A percentile compares a stretch with the other conserved stretches of the same genome.
Conservation (phyloP, 192 early-diverging fungal species). For the Coemansia sp. region DNA sequence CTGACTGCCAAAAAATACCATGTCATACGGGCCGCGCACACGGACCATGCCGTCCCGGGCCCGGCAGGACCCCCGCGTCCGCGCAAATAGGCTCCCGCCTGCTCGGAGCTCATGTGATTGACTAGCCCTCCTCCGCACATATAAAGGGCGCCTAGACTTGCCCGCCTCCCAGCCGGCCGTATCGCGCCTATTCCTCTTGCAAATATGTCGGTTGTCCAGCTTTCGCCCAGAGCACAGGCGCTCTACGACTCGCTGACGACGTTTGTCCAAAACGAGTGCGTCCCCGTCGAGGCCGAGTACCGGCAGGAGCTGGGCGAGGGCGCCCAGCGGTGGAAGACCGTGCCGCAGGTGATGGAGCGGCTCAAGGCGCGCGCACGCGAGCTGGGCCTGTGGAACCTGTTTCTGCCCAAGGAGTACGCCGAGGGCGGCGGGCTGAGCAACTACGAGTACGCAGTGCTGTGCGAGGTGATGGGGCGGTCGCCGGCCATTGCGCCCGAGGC, state of each 20-base stretch:
- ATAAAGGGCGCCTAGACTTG: too few species aligned
- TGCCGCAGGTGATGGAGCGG: conserved; percentile 81
- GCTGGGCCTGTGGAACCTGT: conserved; percentile 96
- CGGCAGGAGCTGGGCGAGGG: conserved; percentile 65
- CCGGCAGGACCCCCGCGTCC: too few species aligned
- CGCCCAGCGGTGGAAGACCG: conserved; percentile 74
- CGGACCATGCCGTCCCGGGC: too few species aligned
- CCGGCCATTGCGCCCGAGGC: conserved; percentile 84
- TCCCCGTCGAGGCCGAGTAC: conserved; percentile 82
- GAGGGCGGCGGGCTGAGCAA: conserved; percentile 87
- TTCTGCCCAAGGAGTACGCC: conserved; percentile 71
- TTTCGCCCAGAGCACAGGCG: conserved; percentile 41
- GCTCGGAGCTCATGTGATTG: too few species aligned
- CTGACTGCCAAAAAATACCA: too few species aligned
- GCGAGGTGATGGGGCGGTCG: conserved; percentile 82
- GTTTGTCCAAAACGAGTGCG: conserved; percentile 77
- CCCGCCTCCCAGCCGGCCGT: too few species aligned
- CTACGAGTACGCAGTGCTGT: conserved; percentile 89
- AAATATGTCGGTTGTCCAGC: conserved; percentile 29
- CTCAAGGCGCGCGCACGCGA: conserved; percentile 81
- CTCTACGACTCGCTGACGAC: conserved; percentile 24
- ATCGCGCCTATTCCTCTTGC: neutral
- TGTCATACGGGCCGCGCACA: too few species aligned
- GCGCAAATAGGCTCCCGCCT: too few species aligned
- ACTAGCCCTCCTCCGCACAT: too few species aligned